phyloP scores from a whole-genome alignment of 768 basidiomycete species.

The Kwoniella sp. region DNA sequence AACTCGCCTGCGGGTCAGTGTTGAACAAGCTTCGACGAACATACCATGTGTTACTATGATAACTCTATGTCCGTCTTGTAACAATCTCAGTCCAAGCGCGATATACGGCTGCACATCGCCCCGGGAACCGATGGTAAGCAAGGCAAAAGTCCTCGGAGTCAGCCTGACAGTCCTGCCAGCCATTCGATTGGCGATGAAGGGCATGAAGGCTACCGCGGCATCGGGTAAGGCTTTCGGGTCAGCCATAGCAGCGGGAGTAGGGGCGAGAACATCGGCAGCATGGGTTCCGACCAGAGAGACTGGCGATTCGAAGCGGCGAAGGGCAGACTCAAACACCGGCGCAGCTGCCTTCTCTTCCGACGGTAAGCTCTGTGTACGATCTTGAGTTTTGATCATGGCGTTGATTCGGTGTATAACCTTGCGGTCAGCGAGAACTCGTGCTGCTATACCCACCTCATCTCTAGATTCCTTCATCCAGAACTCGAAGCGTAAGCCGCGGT shows the following conservation, averaged over 20 bases:
- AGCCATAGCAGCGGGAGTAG: conserved; percentile 17
- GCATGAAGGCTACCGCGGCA: conserved; percentile 39
- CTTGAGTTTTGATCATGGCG: background rate
- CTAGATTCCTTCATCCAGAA: conserved; percentile 54
- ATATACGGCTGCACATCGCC: conserved; percentile 59
- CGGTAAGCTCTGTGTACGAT: conserved; percentile 1
- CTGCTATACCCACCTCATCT: conserved; percentile 51
- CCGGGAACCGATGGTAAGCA: conserved; percentile 64
- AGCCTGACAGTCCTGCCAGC: conserved; percentile 13
- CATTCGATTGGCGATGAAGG: conserved; percentile 41
- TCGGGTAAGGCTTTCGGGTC: conserved; percentile 31
- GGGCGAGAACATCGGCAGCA: conserved; percentile 36
- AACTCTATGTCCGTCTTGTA: conserved; percentile 54
- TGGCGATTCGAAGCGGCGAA: background rate
- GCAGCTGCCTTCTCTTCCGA: conserved; percentile 7
- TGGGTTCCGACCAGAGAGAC: conserved; percentile 7
- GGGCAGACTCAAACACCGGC: conserved; percentile 1
- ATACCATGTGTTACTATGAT: conserved; percentile 57
- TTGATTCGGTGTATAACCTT: conserved; percentile 19
- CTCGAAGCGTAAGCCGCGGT: conserved; percentile 55
- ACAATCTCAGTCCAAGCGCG: conserved; percentile 53
- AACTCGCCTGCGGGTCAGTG: conserved; percentile 47
- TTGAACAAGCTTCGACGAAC: background rate
- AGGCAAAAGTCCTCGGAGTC: conserved; percentile 58
- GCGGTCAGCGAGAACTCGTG: background rate